These are phyloP conservation scores for Lactarius deliciosus DNA, from an alignment of 768 basidiomycete genomes.

Conservation along the genomic window DNA sequence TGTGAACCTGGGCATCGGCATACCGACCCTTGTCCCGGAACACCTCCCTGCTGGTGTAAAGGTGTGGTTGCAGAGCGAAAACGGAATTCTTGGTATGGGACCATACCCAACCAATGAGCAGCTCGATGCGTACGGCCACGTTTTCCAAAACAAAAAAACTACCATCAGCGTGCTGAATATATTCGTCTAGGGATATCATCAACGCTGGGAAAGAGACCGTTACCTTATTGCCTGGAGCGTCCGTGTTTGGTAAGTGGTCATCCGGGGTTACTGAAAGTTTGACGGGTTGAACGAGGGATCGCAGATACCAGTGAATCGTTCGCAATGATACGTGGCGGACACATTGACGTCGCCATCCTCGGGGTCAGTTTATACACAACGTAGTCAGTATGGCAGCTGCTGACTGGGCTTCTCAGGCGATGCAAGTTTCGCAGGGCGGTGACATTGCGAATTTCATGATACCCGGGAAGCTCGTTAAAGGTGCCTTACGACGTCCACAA, in stretches of 20 bases:
- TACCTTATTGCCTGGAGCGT: constrained; percentile 88
- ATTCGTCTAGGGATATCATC: constrained; percentile 67
- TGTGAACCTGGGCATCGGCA: constrained; percentile 88
- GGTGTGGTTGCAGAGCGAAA: constrained; percentile 92
- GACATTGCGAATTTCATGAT: constrained; percentile 99
- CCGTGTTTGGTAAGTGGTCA: constrained; percentile 71
- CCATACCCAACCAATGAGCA: constrained; percentile 84
- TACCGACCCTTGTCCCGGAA: constrained; percentile 87
- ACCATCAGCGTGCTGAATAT: constrained; percentile 5
- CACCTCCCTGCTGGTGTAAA: constrained; percentile 68
- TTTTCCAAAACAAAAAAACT: not conserved
- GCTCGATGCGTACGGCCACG: constrained; percentile 67
- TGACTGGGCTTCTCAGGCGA: constrained; percentile 55
- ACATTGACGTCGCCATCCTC: constrained; percentile 90
- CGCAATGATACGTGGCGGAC: constrained; percentile 97
- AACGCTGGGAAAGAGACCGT: constrained; percentile 96
- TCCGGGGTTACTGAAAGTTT: not conserved
- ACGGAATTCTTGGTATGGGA: constrained; percentile 86
- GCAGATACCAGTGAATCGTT: constrained; percentile 93
- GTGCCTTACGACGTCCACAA: constrained; percentile 34
- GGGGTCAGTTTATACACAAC: constrained; percentile 58
- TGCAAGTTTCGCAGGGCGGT: constrained; percentile 91
- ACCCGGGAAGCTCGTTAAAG: constrained; percentile 89
- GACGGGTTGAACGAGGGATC: not conserved
- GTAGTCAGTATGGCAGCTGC: constrained; percentile 7